Conservation (phyloP, 495 filamentous ascomycete genomes). For the Penicillium verhagenii region DNA sequence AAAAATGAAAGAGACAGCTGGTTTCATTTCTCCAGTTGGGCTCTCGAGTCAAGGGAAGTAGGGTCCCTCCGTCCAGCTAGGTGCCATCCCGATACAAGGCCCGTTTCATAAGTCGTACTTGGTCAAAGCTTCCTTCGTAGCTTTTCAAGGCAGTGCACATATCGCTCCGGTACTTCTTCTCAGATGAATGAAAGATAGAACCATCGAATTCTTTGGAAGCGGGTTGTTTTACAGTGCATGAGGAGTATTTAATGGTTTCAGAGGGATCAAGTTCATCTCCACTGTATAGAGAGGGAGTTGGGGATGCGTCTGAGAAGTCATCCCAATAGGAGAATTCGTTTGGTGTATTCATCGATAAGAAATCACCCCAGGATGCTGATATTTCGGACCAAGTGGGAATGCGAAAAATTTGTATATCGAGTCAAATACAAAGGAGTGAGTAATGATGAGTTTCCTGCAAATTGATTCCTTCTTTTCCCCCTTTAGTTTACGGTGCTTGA, state of each 20-base stretch:
- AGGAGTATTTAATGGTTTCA: not conserved
- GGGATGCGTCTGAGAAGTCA: not conserved
- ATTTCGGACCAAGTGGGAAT: not conserved
- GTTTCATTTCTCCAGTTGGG: too few species aligned
- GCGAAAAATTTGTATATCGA: not conserved
- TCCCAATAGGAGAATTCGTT: not conserved
- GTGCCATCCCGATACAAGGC: not conserved
- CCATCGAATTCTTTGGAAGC: not conserved
- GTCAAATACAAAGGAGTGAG: not conserved
- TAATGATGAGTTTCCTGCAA: not conserved
- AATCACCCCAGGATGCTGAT: not conserved
- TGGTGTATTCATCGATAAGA: not conserved
- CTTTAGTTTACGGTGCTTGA: not conserved
- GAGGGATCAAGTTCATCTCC: not conserved
- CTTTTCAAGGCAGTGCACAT: not conserved
- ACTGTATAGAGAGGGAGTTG: not conserved
- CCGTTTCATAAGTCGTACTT: not conserved
- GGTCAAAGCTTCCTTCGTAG: not conserved
- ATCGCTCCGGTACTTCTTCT: not conserved
- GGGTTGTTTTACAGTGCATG: not conserved
- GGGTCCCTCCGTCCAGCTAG: not conserved
- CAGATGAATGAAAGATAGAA: not conserved
- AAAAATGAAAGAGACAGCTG: too few species aligned
- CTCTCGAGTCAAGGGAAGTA: not conserved
- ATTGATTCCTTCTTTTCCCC: not conserved